Base-by-base conservation (phyloP, 371 early-diverging fungal species). In the Mortierella sp. region DNA sequence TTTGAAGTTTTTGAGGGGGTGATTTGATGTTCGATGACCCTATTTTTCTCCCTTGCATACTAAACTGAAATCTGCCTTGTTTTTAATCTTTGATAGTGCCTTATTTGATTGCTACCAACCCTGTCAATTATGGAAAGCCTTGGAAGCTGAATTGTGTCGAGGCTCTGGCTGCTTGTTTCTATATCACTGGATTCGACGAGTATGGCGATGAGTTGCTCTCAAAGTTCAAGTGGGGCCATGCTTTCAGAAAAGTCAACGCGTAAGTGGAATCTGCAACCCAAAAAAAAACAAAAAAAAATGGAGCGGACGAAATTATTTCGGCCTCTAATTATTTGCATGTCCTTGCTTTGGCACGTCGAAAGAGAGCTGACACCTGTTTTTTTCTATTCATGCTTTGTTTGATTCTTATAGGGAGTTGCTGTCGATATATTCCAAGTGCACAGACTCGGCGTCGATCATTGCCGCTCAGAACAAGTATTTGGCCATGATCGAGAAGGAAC, bases 141-240 rank as follows among this genome's bases (percentile, higher is more conserved):
- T 99, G 94, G 92, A 96, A 96, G 76, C 89, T 99, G 69, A 99
- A 99, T 85, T 99, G 99, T 90, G 99, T 95, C 39, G 99, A 99
- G 85, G 99, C 99, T 0, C 89, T 99, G 74, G 98, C 99, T 6
- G 99, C 99, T 0, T 94, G 94, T 31, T 94, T 99, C 70, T 99
- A 94, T 84, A 98, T 99, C 40, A 94, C 95, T 45, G 99, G 95
- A 2, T 93, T 92, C 70, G 92, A 95, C 50, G 96, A 95, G 66
- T 90, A 94, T 48, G 99, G 96, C 14, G 94, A 96, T 76, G 91
- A 90, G 29, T 81, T 99, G 29, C 89, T 99, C 87, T 87, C 89
- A 66, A 95, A 96, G 79, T 99, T 99, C 89, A 95, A 93, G 69
- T 99, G 99, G 97, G 99, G 99, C 2, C 96, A 97, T 77, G 96